Conservation (phyloP, 257 asterid species). For the Salvia splendens region DNA sequence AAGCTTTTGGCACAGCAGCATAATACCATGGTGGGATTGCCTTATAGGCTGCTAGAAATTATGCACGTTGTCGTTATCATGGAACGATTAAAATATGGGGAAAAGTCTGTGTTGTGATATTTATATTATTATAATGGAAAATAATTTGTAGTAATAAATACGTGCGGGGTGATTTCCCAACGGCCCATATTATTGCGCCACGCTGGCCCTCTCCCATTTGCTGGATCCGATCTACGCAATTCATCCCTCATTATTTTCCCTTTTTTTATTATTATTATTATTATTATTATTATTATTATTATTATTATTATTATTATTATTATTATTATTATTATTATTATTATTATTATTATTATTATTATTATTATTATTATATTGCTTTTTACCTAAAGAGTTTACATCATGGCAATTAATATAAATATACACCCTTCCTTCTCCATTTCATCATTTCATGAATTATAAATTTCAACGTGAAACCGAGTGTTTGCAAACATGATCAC, state of each 20-base stretch:
- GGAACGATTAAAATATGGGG: neutral
- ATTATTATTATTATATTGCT: neutral
- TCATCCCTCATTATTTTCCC: neutral
- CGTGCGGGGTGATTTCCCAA: conserved; percentile 22
- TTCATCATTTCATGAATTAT: neutral
- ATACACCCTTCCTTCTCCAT: neutral
- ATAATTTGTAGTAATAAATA: neutral
- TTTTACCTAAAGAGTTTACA: neutral
- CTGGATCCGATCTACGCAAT: conserved; percentile 30
- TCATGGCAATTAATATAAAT: conserved; percentile 12
- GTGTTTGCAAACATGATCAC: too few species aligned
- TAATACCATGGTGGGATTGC: neutral
- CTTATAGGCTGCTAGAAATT: conserved; percentile 25
- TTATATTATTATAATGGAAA: neutral
- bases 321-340: neutral
- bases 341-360: neutral
- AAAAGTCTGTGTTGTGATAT: neutral
- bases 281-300: neutral
- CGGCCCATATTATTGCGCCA: neutral
- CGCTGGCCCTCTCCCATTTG: conserved; percentile 9
- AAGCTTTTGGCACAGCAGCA: conserved; percentile 22
- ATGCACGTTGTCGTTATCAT: conserved; percentile 4
- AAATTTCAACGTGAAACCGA: too few species aligned
- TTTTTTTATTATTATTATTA: neutral
- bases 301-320: neutral